Evolutionary conservation across 1,284 basidiomycete genomes (phyloP).

Genomic region (Cronartium ribicola): DNA sequence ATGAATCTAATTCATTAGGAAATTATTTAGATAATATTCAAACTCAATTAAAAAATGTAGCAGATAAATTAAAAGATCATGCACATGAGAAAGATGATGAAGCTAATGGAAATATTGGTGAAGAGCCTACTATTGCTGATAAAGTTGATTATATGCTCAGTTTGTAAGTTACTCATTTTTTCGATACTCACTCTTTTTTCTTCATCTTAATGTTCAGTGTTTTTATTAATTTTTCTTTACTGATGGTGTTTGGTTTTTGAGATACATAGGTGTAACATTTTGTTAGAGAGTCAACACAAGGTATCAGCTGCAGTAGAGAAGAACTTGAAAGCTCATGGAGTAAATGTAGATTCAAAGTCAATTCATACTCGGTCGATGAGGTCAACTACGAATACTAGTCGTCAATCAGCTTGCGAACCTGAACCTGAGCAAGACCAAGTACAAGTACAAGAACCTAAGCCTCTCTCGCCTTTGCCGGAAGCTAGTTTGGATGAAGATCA

Average conservation of each 20-base stretch:
- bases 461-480: constrained; percentile 25
- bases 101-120: constrained; percentile 16
- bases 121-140: constrained; percentile 43
- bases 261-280: constrained; percentile 37
- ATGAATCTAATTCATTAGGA: constrained; percentile 38
- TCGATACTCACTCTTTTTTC: not conserved
- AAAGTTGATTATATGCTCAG: constrained; percentile 45
- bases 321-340: constrained; percentile 38
- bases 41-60: constrained; percentile 42
- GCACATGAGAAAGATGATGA: constrained; percentile 21
- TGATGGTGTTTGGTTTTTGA: not conserved
- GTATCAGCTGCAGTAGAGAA: constrained; percentile 43
- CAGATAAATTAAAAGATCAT: constrained; percentile 39
- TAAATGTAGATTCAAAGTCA: constrained; percentile 32
- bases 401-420: constrained; percentile 17
- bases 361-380: constrained; percentile 32
- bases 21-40: constrained; percentile 43
- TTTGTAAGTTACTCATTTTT: constrained; percentile 24
- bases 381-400: constrained; percentile 23
- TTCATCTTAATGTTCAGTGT: not conserved
- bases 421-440: constrained; percentile 6
- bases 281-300: constrained; percentile 44
- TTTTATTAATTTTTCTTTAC: not conserved
- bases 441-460: not conserved
- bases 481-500: constrained; percentile 16